Percentiles rank a stretch among this genome's conserved stretches.
Evolutionary conservation across 805 yeast genomes (phyloP).

Genomic region (Nakazawaea laoshanensis): DNA sequence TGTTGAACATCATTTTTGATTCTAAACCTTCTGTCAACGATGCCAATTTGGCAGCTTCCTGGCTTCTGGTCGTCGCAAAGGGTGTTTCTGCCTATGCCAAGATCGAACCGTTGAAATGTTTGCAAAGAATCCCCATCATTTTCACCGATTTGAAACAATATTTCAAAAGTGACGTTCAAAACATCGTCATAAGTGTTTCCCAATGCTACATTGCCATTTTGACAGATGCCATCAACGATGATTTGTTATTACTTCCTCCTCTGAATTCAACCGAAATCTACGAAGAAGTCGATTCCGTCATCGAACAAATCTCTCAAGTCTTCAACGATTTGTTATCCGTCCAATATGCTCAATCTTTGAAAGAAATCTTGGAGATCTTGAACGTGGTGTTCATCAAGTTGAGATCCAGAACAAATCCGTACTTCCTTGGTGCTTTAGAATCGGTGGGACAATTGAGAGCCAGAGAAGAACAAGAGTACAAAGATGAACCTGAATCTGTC

Average conservation of each 20-base stretch:
- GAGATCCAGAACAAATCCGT: constrained; percentile 47
- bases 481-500: constrained; percentile 72
- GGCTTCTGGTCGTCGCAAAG: constrained; percentile 86
- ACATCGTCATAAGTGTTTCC: constrained; percentile 65
- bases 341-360: constrained; percentile 68
- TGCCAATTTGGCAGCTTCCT: constrained; percentile 80
- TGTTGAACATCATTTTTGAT: constrained; percentile 65
- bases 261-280: constrained; percentile 38
- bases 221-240: constrained; percentile 58
- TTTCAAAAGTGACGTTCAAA: constrained; percentile 56
- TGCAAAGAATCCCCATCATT: constrained; percentile 48
- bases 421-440: constrained; percentile 49
- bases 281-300: constrained; percentile 47
- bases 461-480: constrained; percentile 57
- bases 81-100: constrained; percentile 45
- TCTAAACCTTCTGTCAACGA: constrained; percentile 79
- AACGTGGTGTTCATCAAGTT: constrained; percentile 56
- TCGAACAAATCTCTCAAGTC: constrained; percentile 43
- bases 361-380: constrained; percentile 63
- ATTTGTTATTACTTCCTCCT: constrained; percentile 45
- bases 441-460: constrained; percentile 77
- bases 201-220: constrained; percentile 80
- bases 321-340: constrained; percentile 59
- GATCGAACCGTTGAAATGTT: constrained; percentile 38
- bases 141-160: constrained; percentile 53